Conservation (phyloP, 371 early-diverging fungal genomes). For the Actinomortierella ambigua region DNA sequence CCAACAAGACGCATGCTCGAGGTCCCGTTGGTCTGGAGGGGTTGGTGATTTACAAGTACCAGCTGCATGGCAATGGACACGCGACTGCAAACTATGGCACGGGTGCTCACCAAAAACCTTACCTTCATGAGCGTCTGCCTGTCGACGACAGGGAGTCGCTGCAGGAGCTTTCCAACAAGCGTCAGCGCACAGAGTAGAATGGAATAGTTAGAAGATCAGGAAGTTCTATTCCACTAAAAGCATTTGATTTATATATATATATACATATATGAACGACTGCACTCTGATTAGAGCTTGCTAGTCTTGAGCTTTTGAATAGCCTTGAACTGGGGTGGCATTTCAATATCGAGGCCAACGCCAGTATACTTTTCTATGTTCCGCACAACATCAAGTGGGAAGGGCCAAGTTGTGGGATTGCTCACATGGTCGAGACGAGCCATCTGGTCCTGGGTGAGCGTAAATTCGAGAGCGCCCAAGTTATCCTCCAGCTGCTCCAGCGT, state of each 20-base stretch:
- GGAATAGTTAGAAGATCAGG: no score
- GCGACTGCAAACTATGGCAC: constrained; percentile 77
- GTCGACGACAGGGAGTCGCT: constrained; percentile 36
- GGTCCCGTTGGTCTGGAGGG: constrained; percentile 98
- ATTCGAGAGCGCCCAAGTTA: constrained; percentile 48
- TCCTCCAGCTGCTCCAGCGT: constrained; percentile 46
- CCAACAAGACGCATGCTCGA: constrained; percentile 97
- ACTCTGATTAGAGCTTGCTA: constrained; percentile 14
- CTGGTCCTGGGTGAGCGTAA: constrained; percentile 45
- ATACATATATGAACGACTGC: background rate
- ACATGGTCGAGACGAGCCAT: constrained; percentile 47
- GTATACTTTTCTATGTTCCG: constrained; percentile 15
- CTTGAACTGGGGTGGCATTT: constrained; percentile 31
- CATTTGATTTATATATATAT: no score
- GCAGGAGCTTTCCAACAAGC: constrained; percentile 20
- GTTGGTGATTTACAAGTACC: constrained; percentile 95
- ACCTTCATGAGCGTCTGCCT: constrained; percentile 68
- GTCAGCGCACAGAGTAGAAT: no score
- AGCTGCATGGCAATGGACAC: constrained; percentile 91
- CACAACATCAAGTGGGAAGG: constrained; percentile 35
- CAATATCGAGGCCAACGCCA: constrained; percentile 21
- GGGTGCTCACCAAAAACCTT: constrained; percentile 70
- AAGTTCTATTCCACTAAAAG: no score
- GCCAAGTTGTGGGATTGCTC: constrained; percentile 38
- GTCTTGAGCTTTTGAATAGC: constrained; percentile 22